phyloP scores from a whole-genome alignment of 805 yeast genomes.

The Suhomyces sp. region DNA sequence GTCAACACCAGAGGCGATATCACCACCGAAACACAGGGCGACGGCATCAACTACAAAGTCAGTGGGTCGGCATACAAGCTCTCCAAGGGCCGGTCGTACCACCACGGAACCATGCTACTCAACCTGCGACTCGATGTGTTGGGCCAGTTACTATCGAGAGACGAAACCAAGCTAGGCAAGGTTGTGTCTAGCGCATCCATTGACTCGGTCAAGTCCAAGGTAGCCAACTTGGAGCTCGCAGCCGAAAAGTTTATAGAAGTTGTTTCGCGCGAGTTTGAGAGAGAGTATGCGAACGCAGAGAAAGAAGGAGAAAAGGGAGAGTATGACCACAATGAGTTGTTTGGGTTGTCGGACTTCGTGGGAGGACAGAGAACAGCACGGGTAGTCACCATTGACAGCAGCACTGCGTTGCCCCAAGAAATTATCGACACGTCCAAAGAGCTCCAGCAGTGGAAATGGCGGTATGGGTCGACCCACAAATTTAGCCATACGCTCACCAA shows the following conservation, averaged over 20 bases:
- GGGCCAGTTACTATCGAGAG: slow-evolving; percentile 55
- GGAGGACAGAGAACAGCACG: slow-evolving; percentile 8
- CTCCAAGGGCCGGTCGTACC: slow-evolving; percentile 77
- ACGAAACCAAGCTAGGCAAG: slow-evolving; percentile 33
- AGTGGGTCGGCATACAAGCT: slow-evolving; percentile 94
- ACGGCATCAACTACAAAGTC: slow-evolving; percentile 49
- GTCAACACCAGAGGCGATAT: slow-evolving; percentile 84
- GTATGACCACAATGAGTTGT: slow-evolving; percentile 28
- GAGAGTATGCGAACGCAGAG: slow-evolving; percentile 19
- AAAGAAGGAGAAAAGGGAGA: neutral
- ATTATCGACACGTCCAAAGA: slow-evolving; percentile 38
- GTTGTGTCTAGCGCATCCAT: slow-evolving; percentile 54
- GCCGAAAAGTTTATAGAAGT: slow-evolving; percentile 45
- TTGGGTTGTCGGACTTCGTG: slow-evolving; percentile 33
- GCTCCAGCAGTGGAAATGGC: slow-evolving; percentile 68
- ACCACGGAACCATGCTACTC: slow-evolving; percentile 94
- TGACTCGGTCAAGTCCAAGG: slow-evolving; percentile 78
- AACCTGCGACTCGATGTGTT: slow-evolving; percentile 60
- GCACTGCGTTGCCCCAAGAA: slow-evolving; percentile 34
- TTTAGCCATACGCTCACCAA: slow-evolving; percentile 53
- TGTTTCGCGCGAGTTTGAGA: slow-evolving; percentile 40
- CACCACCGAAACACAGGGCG: slow-evolving; percentile 33
- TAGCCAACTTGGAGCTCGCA: slow-evolving; percentile 56
- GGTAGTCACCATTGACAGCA: slow-evolving; percentile 20
- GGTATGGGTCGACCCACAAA: slow-evolving; percentile 69